Base-by-base conservation (phyloP, 257 asterid genomes). In the Coffea canephora region DNA sequence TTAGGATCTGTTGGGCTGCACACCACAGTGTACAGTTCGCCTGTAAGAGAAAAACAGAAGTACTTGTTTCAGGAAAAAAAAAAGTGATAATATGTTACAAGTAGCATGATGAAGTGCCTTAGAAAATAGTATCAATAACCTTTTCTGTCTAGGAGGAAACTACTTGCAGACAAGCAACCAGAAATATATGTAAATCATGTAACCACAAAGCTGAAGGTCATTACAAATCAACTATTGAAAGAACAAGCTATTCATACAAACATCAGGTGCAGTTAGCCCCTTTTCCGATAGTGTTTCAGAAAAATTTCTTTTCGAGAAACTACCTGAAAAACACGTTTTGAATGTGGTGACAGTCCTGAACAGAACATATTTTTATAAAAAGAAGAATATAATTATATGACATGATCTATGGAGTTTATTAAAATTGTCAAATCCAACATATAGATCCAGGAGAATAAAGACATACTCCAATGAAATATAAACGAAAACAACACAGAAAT, bases 1-100 rank as follows among this genome's bases (percentile, higher is more conserved):
- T 84, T 79, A 77, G 93, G 87, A 86, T 96, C 97, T 69, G 92
- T 84, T 23, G 97, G 97, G 83, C 99, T 94, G 87, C 98, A 90
- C 21, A 90, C 91, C 74, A 77, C 94, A 45, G 91, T 59, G 80
- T 94, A 96, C 50, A 96, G 82, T 85, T 96, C 99, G 83, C 93
- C 98, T 95, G 76, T 46, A 87, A 80, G 78, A 18, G 59, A 81
- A 66, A 18, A 54, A 71, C 65, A 13, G 46, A 74, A 74, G 31
- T 49, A 43, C 46, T 31, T 69, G 15, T n/a, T 21, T 25, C 12
- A 25, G 41, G 21, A 61, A 31, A 62, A n/a, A 61, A 76, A 18
- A 27, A 21, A 65, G 0, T 65, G 6, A 49, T 1, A 7, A 12
- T 13, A 49, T 16, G 50, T 9, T 19, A 71, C 3, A 8, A 41